A percentile compares a stretch with the other conserved stretches of the same genome.
phyloP scores from a whole-genome alignment of 108 stramenopile species.

The Nitzschia inconspicua region DNA sequence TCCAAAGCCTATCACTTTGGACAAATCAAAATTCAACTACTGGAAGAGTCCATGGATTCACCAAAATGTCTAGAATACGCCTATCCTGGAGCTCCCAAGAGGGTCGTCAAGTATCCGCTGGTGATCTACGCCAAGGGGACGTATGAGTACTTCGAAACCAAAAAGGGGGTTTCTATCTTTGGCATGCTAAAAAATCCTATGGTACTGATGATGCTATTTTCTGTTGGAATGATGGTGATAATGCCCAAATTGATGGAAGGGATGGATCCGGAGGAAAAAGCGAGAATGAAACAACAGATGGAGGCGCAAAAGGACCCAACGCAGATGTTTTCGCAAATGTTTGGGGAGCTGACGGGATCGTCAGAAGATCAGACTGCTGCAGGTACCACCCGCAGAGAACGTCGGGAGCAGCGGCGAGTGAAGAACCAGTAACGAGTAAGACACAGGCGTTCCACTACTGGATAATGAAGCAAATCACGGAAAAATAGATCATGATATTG shows the following conservation, averaged over 20 bases:
- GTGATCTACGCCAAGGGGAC: slow-evolving; percentile 69
- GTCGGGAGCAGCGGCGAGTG: too few relatives aligned
- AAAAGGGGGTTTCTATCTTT: slow-evolving; percentile 63
- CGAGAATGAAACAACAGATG: slow-evolving; percentile 84
- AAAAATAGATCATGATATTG: too few relatives aligned
- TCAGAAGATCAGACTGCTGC: slow-evolving; percentile 31
- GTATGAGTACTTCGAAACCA: slow-evolving; percentile 76
- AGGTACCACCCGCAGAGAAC: slow-evolving; percentile 7
- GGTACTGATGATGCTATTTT: slow-evolving; percentile 83
- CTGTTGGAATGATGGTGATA: slow-evolving; percentile 64
- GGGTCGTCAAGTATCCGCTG: slow-evolving; percentile 60
- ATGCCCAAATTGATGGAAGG: slow-evolving; percentile 92
- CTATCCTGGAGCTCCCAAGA: slow-evolving; percentile 78
- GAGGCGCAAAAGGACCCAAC: slow-evolving; percentile 83
- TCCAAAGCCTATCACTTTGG: slow-evolving; percentile 61
- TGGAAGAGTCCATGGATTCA: slow-evolving; percentile 57
- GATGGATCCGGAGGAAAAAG: slow-evolving; percentile 84
- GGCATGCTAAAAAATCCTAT: slow-evolving; percentile 85
- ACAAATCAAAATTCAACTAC: slow-evolving; percentile 79
- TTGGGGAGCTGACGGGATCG: slow-evolving; percentile 53
- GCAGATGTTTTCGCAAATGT: slow-evolving; percentile 78
- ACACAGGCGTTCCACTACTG: too few relatives aligned
- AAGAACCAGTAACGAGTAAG: too few relatives aligned
- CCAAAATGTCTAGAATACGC: slow-evolving; percentile 87
- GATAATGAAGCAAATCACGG: too few relatives aligned